phyloP scores from a whole-genome alignment of 2,329 filamentous ascomycete genomes.

The Pseudopyricularia cyperi region DNA sequence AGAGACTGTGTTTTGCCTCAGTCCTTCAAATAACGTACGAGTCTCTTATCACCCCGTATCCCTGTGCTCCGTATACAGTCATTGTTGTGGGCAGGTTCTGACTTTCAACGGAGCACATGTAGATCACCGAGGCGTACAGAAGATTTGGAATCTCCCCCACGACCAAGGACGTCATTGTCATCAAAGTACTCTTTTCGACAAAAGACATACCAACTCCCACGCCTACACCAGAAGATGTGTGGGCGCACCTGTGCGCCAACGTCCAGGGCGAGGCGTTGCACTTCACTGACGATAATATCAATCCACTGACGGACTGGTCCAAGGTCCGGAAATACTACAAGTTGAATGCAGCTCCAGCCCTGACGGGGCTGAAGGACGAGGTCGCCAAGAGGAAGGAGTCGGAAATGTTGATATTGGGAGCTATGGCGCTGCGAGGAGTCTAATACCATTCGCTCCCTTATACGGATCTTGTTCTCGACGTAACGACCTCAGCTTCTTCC shows the following conservation, averaged over 20 bases:
- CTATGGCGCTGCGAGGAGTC: slow-evolving; percentile 64
- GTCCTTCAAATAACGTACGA: slow-evolving; percentile 67
- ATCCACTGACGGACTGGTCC: slow-evolving; percentile 45
- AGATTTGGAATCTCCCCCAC: slow-evolving; percentile 67
- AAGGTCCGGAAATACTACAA: slow-evolving; percentile 82
- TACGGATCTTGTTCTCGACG: too few relatives aligned
- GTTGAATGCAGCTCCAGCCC: slow-evolving; percentile 46
- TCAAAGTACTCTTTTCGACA: slow-evolving; percentile 57
- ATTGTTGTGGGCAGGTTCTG: too few relatives aligned
- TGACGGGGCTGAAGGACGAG: slow-evolving; percentile 27
- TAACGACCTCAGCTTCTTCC: too few relatives aligned
- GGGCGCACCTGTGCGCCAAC: slow-evolving; percentile 43
- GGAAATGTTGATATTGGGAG: slow-evolving; percentile 57
- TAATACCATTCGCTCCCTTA: slow-evolving; percentile 8
- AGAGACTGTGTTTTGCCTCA: slow-evolving; percentile 72
- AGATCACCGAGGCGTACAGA: slow-evolving; percentile 89
- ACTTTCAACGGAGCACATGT: not conserved
- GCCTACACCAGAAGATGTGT: slow-evolving; percentile 31
- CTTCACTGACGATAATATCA: slow-evolving; percentile 52
- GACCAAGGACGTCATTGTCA: slow-evolving; percentile 60
- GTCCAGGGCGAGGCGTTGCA: slow-evolving; percentile 48
- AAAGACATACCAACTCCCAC: slow-evolving; percentile 22
- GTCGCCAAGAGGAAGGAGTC: slow-evolving; percentile 36
- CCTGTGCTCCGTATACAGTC: too few relatives aligned
- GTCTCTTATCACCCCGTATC: not conserved